Evolutionary conservation across 73 alveolate species (phyloP), one percentile per base, ranked within the genome.

Genomic region (Paramecium caudatum): DNA sequence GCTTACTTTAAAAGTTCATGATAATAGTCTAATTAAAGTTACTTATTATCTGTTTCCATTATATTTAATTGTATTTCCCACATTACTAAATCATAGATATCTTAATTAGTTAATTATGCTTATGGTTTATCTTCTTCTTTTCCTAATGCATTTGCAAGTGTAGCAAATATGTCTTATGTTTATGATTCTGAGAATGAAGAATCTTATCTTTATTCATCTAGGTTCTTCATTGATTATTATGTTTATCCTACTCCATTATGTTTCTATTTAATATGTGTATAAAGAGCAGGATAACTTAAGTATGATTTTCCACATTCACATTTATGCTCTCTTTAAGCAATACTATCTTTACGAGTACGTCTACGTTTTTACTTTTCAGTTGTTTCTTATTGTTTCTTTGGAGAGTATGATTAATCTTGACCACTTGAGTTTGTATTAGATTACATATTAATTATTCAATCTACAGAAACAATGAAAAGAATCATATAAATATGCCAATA

Each of bases 291-390:
- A 93, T 98, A 98, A 46, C 98, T 90, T 68, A 98, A 94, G 94
- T 98, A 98, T 84, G 97, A 95, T 94, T 98, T 98, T 30, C 98
- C 99, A 91, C 99, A 98, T 50, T 96, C 97, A 91, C 99, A 97
- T 50, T 78, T 92, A 92, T 94, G 95, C 82, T 95, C 97, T 19
- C 99, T 47, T 17, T 39, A 15, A 74, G 61, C 91, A 17, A 48
- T 70, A 21, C 84, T 69, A 23, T 91, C 92, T 17, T 90, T 91
- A 61, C 82, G 70, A 15, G 95, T 86, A 23, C 95, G 74, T 23
- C 94, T 30, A 37, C 90, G 37, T 39, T 55, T 83, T n/a, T 83
- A 23, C 32, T 83, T 70, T 9, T 46, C 86, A 12, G 7, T 43
- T 10, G 46, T 43, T 0, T 55, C 80, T 23, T 6, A 19, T 2